Evolutionary conservation across 164 flowering plant genomes (phyloP), one percentile per base, ranked within the genome.

Genomic region (Dillenia turbinata): DNA sequence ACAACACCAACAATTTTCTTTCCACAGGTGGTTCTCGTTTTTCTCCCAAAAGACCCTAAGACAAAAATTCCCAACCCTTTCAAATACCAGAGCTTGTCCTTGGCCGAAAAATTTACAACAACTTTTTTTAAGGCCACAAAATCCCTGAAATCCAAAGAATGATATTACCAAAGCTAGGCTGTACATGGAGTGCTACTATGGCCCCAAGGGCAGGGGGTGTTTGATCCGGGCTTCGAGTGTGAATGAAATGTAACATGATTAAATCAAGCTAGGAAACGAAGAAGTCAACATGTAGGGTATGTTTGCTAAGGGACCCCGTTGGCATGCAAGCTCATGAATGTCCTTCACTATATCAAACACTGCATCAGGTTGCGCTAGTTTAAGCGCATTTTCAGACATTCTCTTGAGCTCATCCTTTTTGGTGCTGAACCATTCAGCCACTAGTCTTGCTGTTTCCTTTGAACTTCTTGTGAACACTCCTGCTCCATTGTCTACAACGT

Each of bases 341-440:
- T 94, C 98, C 73, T 67, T 87, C 12, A 89, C 98, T 12, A 94
- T 94, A 81, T 94, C 89, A 65, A 91, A 91, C 22, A 94, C 98
- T 0, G 98, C 97, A 52, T 94, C 83, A 17, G 98, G 98, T 66
- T 91, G 96, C 7, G 98, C 95, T 48, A 94, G 76, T 71, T 82
- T 87, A 15, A 81, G 85, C 7, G 98, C 90, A 64, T 89, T 91
- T 61, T 86, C 90, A 0, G 97, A 86, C 93, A 86, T 89, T 60
- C 52, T 76, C 71, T 82, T 81, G 44, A 85, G 89, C 58, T 94
- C 96, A 19, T 86, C 95, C 3, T 68, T 69, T 54, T 91, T 88
- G 14, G 88, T 79, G 75, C 89, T 88, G 75, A 94, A 94, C 98
- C 98, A 94, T 65, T 85, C 87, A 0, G 90, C 80, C 16, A 94